Percentiles rank a stretch among this genome's conserved stretches.
Evolutionary conservation across 352 stramenopile genomes (phyloP).

Genomic region (Vaucheria bursata): DNA sequence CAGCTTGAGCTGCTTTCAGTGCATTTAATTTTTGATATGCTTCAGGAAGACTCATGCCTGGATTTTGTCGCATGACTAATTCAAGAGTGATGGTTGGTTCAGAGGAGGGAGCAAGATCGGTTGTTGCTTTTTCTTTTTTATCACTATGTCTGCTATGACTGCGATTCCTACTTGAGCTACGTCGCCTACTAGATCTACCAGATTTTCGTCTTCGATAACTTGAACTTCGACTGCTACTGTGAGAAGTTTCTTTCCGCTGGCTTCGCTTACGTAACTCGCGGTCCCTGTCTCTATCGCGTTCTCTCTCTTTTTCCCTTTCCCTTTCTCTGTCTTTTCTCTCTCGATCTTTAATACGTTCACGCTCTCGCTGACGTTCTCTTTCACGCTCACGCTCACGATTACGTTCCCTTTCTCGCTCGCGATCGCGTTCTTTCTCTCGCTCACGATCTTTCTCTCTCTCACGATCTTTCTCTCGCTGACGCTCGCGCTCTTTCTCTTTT

Average conservation of each 20-base stretch:
- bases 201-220: neutral
- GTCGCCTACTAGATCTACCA: neutral
- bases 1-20: slow-evolving; percentile 14
- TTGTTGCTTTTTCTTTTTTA: neutral
- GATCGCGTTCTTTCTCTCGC: neutral
- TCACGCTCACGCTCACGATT: neutral
- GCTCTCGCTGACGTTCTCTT: neutral
- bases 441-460: neutral
- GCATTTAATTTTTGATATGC: slow-evolving; percentile 40
- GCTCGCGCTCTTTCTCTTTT: neutral
- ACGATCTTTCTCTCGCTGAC: neutral
- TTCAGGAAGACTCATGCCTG: slow-evolving; percentile 44
- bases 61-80: slow-evolving; percentile 42
- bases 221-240: neutral
- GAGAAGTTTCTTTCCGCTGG: neutral
- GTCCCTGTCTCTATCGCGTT: neutral
- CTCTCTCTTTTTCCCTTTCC: neutral
- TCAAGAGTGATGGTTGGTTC: slow-evolving; percentile 37
- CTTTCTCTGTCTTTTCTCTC: neutral
- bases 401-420: neutral
- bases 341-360: neutral
- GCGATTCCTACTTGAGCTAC: neutral
- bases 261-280: neutral
- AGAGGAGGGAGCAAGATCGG: neutral
- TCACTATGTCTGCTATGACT: neutral